Evolutionary conservation across 1,284 basidiomycete species (phyloP), one percentile per base, ranked within the genome.

Genomic region (Mycosarcoma maydis): DNA sequence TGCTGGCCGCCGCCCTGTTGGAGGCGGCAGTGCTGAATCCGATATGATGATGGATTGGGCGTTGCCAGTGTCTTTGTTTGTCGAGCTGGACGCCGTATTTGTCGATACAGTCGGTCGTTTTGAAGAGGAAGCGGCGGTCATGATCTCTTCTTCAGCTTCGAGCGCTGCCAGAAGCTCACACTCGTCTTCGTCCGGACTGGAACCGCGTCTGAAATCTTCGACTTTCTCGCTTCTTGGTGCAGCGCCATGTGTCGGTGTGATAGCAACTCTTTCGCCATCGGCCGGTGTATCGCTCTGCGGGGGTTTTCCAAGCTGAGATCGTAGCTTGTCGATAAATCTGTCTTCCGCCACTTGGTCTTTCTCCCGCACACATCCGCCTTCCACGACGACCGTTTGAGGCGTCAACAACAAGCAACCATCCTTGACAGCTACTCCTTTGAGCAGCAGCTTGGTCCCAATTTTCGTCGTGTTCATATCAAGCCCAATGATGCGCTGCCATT

Each of bases 391-490:
- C 17, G 40, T 55, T 16, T 49, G 32, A 0, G 68, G 62, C 20
- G 46, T 48, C 24, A 71, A 33, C 20, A 71, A 30, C 23, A 66
- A 19, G 23, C 60, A 57, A 1, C 51, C 50, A n/a, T 57, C 42
- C 48, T 51, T 60, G 37, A 71, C 30, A 11, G 23, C 3, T 2
- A 34, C 47, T 3, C 62, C 58, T 24, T 62, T 60, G n/a, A 71
- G 42, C 6, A 71, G 58, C 38, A 71, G 22, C 32, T 71, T 71
- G 13, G 45, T 37, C 0, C 68, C 68, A 4, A 71, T 54, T 43
- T 36, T 50, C 10, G 62, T 59, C 4, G 47, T 48, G 24, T 71
- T 71, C 68, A 71, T 71, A 32, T 71, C 68, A 9, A 66, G 53
- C 1, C 33, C 58, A 6, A 42, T 4, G 14, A 71, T 39, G 6